Base-by-base conservation (phyloP, 768 basidiomycete species). In the Tricholoma matsutake region DNA sequence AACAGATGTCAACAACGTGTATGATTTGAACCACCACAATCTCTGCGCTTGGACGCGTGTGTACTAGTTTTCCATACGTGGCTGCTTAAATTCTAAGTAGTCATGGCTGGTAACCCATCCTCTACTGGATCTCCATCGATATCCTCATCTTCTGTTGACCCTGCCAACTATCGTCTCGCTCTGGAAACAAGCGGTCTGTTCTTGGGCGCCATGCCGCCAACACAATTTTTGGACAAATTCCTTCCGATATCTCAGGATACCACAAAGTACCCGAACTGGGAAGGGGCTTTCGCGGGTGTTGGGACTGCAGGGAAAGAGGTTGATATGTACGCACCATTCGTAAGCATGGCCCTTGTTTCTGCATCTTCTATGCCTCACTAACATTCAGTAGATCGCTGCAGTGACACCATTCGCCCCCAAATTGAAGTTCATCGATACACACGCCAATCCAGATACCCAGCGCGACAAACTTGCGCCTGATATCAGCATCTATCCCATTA, bases 131-230 rank as follows among this genome's bases (percentile, higher is more conserved):
- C n/a, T n/a, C n/a, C n/a, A n/a, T n/a, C n/a, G n/a, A n/a, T n/a
- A n/a, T n/a, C n/a, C n/a, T n/a, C n/a, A n/a, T n/a, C n/a, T n/a
- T n/a, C n/a, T n/a, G n/a, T n/a, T n/a, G 22, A 25, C 22, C 3
- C 22, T 25, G 22, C 22, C 22, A 25, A 25, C 22, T 25, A 25
- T 25, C 22, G 22, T 25, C 22, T 25, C 2, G 22, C 22, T 25
- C 2, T 25, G 22, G 22, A 25, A 3, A 25, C 22, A 25, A 25
- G 22, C 22, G 22, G 22, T 25, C 22, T 25, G 22, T 41, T 41
- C 39, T n/a, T 41, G 63, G 64, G 2, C 61, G 68, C 14, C 69
- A 70, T 34, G 57, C 65, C 3, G 39, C 13, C 16, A 13, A 1
- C 1, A 5, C 39, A n/a, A 41, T 41, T 41, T n/a, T 41, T 41